Evolutionary conservation across 306 rosid species (phyloP), one percentile per base, ranked within the genome.

Genomic region (Boehmeria nivea): DNA sequence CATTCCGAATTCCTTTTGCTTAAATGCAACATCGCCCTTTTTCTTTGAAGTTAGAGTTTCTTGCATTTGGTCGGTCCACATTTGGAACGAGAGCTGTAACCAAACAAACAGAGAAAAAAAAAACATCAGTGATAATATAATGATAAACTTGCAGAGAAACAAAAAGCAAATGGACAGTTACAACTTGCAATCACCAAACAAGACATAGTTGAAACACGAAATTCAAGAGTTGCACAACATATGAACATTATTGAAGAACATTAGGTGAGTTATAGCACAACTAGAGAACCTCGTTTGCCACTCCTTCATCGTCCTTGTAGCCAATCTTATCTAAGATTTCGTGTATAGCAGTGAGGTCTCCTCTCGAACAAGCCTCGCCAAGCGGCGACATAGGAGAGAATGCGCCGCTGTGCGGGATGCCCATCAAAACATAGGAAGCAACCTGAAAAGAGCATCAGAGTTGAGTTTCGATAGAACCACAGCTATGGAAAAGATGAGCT

Each of bases 21-120:
- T 74, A 60, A 87, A 83, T 55, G 88, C 81, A 47, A 51, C 58
- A 70, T 83, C 95, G 7, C 88, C 93, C 59, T 69, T 81, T 74
- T 81, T 81, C 86, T 78, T 87, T 26, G 82, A 78, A 69, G 78
- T 82, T 66, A 87, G 69, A 22, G 86, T 74, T 16, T 87, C 95
- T 74, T 83, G 95, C 88, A 87, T 87, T 67, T 78, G 84, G 73
- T 76, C 79, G 9, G 86, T 83, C 88, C 91, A 87, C 95, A 87
- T 83, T 58, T 87, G 93, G 69, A 87, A 87, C 1, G 93, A 83
- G 59, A 81, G 72, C 93, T 87, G 84, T 68, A 63, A n/a, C n/a
- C n/a, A 4, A 68, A 46, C 36, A 67, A 38, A 37, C 51, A 57
- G 62, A 8, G n/a, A 43, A 39, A 17, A 50, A 22, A 42, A 57